A percentile compares a stretch with the other conserved stretches of the same genome.
Conservation (phyloP, 139 green algal species). For the Chlorella sp. region DNA sequence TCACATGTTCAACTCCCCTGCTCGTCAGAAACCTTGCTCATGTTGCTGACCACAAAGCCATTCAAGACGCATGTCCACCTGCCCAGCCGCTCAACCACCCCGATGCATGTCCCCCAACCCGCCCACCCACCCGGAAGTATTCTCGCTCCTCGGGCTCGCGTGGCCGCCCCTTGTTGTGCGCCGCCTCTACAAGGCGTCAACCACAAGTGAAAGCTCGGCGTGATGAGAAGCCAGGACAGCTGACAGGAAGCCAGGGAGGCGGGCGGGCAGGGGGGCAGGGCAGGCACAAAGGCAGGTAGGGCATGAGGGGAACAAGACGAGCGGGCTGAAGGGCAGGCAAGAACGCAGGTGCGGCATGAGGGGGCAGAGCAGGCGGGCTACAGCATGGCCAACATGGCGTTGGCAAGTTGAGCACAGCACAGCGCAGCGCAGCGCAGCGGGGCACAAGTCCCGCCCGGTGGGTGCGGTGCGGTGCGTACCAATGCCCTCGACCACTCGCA, state of each 20-base stretch:
- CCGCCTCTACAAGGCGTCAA: not conserved
- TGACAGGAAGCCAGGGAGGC: not conserved
- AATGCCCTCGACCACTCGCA: constrained; percentile 16
- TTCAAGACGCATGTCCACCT: too few relatives aligned
- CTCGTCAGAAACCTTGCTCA: too few relatives aligned
- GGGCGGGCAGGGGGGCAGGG: not conserved
- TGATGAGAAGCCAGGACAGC: not conserved
- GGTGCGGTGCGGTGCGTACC: not conserved
- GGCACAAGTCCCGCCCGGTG: not conserved
- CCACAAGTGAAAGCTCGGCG: not conserved
- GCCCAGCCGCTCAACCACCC: too few relatives aligned
- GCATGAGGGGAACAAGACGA: not conserved
- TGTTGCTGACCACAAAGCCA: too few relatives aligned
- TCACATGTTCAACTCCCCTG: too few relatives aligned
- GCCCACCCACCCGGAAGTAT: constrained; percentile 66
- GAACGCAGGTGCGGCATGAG: not conserved
- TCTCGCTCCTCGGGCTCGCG: constrained; percentile 44
- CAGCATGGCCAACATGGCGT: too few relatives aligned
- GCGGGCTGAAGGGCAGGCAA: not conserved
- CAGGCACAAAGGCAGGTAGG: not conserved
- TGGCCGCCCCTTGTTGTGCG: constrained; percentile 26
- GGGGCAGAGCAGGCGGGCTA: not conserved
- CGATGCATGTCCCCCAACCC: not conserved
- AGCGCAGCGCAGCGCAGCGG: not conserved
- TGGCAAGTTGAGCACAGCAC: too few relatives aligned